phyloP scores from a whole-genome alignment of 768 basidiomycete genomes.

The Rhizopogon roseolus region DNA sequence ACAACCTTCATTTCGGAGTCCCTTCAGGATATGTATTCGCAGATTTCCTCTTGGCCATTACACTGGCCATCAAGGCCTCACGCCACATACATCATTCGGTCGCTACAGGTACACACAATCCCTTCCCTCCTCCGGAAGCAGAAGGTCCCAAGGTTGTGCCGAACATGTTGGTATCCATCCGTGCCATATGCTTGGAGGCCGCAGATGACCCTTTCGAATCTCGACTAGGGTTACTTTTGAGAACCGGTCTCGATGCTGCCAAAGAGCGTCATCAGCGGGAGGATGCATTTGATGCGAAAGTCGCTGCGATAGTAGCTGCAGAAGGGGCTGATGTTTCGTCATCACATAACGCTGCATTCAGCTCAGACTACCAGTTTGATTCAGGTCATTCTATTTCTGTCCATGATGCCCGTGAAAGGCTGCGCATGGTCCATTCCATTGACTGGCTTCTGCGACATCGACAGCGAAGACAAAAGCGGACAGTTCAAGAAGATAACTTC shows the following conservation, averaged over 20 bases:
- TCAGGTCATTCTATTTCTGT: slow-evolving; percentile 62
- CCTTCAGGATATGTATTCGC: slow-evolving; percentile 75
- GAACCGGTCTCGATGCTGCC: slow-evolving; percentile 68
- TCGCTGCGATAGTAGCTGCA: slow-evolving; percentile 52
- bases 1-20: slow-evolving; percentile 70
- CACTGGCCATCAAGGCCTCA: slow-evolving; percentile 63
- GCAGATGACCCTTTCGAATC: slow-evolving; percentile 85
- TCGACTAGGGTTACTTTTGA: slow-evolving; percentile 68
- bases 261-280: slow-evolving; percentile 68
- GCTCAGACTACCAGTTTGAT: slow-evolving; percentile 59
- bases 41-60: slow-evolving; percentile 69
- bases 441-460: slow-evolving; percentile 65
- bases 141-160: slow-evolving; percentile 76
- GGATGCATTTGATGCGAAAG: slow-evolving; percentile 77
- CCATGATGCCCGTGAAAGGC: slow-evolving; percentile 63
- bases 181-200: slow-evolving; percentile 67
- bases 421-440: slow-evolving; percentile 64
- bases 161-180: slow-evolving; percentile 50
- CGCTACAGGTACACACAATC: slow-evolving; percentile 42
- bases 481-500: slow-evolving; percentile 43
- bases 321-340: slow-evolving; percentile 30
- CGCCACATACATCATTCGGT: slow-evolving; percentile 65
- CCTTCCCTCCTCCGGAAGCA: slow-evolving; percentile 57
- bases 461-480: slow-evolving; percentile 41
- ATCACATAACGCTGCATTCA: slow-evolving; percentile 30